Base-by-base conservation (phyloP, 2,329 filamentous ascomycete genomes). In the Colletotrichum tabaci region DNA sequence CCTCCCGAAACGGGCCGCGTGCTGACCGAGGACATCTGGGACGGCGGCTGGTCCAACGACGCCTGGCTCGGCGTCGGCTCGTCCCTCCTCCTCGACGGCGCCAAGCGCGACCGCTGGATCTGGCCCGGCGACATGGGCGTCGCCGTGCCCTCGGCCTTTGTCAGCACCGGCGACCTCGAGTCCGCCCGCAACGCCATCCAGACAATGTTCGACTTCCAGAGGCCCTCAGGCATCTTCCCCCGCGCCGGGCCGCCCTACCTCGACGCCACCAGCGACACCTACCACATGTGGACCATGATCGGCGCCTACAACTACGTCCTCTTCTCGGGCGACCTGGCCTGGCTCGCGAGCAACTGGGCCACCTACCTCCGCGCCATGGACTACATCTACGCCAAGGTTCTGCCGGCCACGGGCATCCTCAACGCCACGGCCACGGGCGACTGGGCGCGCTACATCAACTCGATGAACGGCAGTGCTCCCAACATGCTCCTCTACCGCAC, bases 61-160 rank as follows among this genome's bases (percentile, higher is more conserved):
- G 79, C 77, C 61, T 80, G 77, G 44, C 76, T 81, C n/a, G 75
- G 77, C n/a, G 73, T 76, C 3, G 78, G 79, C 16, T 73, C 73
- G 16, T 75, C 78, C n/a, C 79, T 80, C n/a, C 77, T 78, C 0
- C 76, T 78, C 1, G 89, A 91, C 76, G 89, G 89, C 16, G 87
- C 87, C 1, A 91, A 91, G 76, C 83, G 89, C 42, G 89, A 91
- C 75, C 83, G 88, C 10, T 80, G 88, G 21, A 86, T 91, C 2
- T 91, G 89, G 88, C 86, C 89, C 13, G 89, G 89, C 1, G 90
- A 92, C 75, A 88, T 91, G 82, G 84, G 84, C 5, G 87, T 90
- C 71, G 86, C 88, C 5, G 82, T 88, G 0, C 87, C 88, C 3
- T 84, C 82, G 42, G 84, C 89, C 15, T 84, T 87, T 12, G 85